Evolutionary conservation across 768 basidiomycete species (phyloP), one percentile per base, ranked within the genome.

Genomic region (Podaxis rugospora): DNA sequence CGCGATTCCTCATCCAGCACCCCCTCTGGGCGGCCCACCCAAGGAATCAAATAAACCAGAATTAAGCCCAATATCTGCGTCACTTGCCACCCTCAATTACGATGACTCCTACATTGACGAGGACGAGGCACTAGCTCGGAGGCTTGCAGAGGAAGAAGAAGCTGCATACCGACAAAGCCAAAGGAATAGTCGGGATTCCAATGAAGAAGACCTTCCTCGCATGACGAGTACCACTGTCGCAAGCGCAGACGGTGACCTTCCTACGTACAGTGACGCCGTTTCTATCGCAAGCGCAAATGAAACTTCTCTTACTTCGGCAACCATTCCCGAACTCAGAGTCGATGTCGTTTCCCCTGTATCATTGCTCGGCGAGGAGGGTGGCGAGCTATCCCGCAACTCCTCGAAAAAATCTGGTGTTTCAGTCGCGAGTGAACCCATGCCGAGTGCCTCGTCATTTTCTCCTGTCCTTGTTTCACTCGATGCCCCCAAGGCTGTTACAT

Each of bases 121-220:
- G 44, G 81, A 83, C 61, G 81, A 81, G 62, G 79, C 75, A 0
- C 71, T 79, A 49, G 79, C 81, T 40, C 76, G 78, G 49, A 68
- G 65, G 61, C 67, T 75, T n/a, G 74, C 74, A 14, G 75, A 78
- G 53, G 78, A 79, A 55, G 77, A 78, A 56, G 72, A 71, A 62
- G 61, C 68, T 21, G 63, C 69, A 37, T 62, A 63, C 11, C 62
- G 61, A 13, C 51, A 57, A 40, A 32, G 13, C 49, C 59, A 56
- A 62, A 59, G 55, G 58, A 49, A 54, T 16, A 36, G 28, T 13
- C n/a, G 44, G 11, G 46, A 46, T 16, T 18, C 46, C 16, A 11
- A 23, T 27, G 46, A 58, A 14, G n/a, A 35, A 2, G 32, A 39
- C 5, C 52, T 55, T 23, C 39, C 52, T 10, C 42, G 35, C 18